phyloP scores from a whole-genome alignment of 768 basidiomycete species.

The Gymnopilus junonius region DNA sequence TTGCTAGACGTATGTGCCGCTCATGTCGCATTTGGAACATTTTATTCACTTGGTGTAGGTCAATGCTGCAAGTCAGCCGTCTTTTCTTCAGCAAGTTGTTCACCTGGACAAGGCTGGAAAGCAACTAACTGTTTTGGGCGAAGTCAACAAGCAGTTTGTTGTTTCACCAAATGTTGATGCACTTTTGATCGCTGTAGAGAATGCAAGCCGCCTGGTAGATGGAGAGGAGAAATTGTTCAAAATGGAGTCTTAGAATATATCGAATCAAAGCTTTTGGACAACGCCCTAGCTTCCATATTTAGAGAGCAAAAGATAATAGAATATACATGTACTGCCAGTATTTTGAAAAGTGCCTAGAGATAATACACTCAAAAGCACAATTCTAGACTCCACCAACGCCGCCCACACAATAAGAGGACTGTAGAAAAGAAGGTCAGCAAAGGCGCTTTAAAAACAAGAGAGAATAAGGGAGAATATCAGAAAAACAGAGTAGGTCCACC shows the following conservation, averaged over 20 bases:
- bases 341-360: background rate
- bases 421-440: background rate
- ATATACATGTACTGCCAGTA: too few species aligned
- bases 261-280: too few species aligned
- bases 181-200: constrained; percentile 69
- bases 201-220: constrained; percentile 45
- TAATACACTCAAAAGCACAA: too few species aligned
- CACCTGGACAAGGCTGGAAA: constrained; percentile 66
- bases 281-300: background rate
- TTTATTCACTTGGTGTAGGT: constrained; percentile 51
- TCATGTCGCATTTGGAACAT: background rate
- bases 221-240: constrained; percentile 54
- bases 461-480: constrained; percentile 29
- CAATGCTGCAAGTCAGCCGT: constrained; percentile 78
- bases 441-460: background rate
- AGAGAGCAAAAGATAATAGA: background rate
- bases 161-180: constrained; percentile 84
- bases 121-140: constrained; percentile 75
- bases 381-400: background rate
- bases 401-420: background rate
- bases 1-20: constrained; percentile 72
- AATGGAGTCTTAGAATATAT: too few species aligned
- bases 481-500: constrained; percentile 50
- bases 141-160: constrained; percentile 83
- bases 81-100: constrained; percentile 89